Base-by-base conservation (phyloP, 2,329 filamentous ascomycete species). In the Beauveria rudraprayagi region DNA sequence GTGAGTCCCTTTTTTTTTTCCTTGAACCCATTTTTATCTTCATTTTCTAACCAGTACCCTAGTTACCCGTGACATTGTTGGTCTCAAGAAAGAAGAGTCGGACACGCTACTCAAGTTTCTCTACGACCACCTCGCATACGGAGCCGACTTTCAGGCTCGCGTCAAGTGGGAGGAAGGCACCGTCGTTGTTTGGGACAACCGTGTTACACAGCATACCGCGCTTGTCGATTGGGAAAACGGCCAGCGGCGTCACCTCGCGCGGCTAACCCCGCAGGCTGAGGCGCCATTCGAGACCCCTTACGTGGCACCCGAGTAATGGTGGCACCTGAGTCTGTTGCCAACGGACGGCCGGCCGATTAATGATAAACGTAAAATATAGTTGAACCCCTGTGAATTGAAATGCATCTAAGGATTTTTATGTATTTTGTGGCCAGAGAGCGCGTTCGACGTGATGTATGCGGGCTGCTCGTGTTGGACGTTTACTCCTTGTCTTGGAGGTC, bases 171-270 rank as follows among this genome's bases (percentile, higher is more conserved):
- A 83, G 65, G 78, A 83, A 41, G 83, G 84, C 10, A 91, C 88
- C 0, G 89, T 92, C 0, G 87, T 92, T 3, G 86, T 92, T 1
- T 92, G 89, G 89, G 89, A 92, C 71, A 91, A 91, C 75, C 81
- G 88, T 30, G 84, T 91, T 2, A 90, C 87, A 14, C 80, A 83
- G 65, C 89, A 93, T 70, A 86, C 87, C 9, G 89, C 89, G 1
- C 76, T 91, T 46, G 76, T 91, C 14, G 89, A 92, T 69, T 92
- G 89, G 89, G 83, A 86, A 65, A 83, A 83, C 70, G 88, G 88
- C 7, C 83, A 88, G 70, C 78, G 90, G 61, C 80, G 90, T 59
- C 89, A 92, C 74, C 73, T 92, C 62, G 89, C 89, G 6, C 80
- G 89, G 53, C 85, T 92, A 67, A 91, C 89, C 6, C 89, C 89